Conservation (phyloP, 2,329 filamentous ascomycete genomes). For the Ophiostoma populinum region DNA sequence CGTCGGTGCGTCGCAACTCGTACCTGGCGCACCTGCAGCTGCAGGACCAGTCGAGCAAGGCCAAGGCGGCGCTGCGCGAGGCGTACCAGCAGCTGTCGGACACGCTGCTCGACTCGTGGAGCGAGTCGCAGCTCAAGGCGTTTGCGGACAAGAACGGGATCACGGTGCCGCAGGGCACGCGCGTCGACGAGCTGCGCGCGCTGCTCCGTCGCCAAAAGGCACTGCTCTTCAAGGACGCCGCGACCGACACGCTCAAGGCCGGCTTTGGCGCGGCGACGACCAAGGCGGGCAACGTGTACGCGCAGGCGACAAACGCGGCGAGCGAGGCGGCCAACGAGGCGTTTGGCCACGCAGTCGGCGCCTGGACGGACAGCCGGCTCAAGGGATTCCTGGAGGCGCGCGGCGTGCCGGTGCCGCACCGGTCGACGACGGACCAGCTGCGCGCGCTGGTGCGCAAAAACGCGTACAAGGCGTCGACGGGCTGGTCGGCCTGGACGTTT, state of each 20-base stretch:
- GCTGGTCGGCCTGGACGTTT: constrained; percentile 63
- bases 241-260: constrained; percentile 34
- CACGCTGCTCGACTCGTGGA: constrained; percentile 76
- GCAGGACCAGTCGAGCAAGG: constrained; percentile 37
- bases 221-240: constrained; percentile 50
- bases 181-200: constrained; percentile 74
- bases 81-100: constrained; percentile 63
- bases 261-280: constrained; percentile 57
- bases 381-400: constrained; percentile 67
- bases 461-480: constrained; percentile 49
- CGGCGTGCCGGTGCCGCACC: constrained; percentile 57
- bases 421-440: constrained; percentile 53
- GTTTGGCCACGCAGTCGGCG: constrained; percentile 42
- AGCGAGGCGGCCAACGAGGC: constrained; percentile 44
- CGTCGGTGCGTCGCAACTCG: constrained; percentile 78
- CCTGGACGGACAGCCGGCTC: constrained; percentile 60
- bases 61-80: constrained; percentile 25
- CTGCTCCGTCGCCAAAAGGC: constrained; percentile 78
- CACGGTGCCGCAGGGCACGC: constrained; percentile 78
- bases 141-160: constrained; percentile 87
- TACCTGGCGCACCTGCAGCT: constrained; percentile 56
- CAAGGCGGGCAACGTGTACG: constrained; percentile 58
- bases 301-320: constrained; percentile 56
- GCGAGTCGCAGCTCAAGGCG: constrained; percentile 74
- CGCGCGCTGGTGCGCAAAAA: constrained; percentile 58